phyloP scores from a whole-genome alignment of 495 filamentous ascomycete species.

The Tuber melanosporum region DNA sequence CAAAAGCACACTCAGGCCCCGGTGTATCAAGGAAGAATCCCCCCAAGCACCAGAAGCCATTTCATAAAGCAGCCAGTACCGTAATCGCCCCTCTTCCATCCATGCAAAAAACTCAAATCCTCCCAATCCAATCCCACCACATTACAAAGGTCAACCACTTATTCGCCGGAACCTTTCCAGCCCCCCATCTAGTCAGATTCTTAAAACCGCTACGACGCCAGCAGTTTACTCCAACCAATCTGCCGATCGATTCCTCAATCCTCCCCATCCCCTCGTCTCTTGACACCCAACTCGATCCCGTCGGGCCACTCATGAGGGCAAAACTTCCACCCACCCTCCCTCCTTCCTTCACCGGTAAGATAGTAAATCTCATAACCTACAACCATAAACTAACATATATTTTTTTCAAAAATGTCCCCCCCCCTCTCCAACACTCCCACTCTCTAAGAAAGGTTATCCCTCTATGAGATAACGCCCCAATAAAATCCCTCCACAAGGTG shows the following conservation, averaged over 20 bases:
- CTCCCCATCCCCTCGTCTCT: neutral
- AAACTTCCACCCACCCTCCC: neutral
- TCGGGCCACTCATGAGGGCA: neutral
- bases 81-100: neutral
- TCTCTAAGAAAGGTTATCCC: neutral
- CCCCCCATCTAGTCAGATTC: neutral
- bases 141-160: neutral
- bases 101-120: neutral
- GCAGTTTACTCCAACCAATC: neutral
- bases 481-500: neutral
- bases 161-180: neutral
- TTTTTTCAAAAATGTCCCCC: too few species aligned
- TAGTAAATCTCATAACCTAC: neutral
- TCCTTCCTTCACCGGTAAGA: neutral
- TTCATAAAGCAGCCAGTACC: neutral
- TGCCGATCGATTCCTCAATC: neutral
- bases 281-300: neutral
- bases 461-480: neutral
- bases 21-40: neutral
- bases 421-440: neutral
- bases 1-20: neutral
- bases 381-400: neutral
- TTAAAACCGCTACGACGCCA: neutral
- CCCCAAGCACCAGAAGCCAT: neutral
- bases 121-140: slow-evolving; percentile 2